Conservation (phyloP, 352 stramenopile species). For the Elongisporangium senticosum region DNA sequence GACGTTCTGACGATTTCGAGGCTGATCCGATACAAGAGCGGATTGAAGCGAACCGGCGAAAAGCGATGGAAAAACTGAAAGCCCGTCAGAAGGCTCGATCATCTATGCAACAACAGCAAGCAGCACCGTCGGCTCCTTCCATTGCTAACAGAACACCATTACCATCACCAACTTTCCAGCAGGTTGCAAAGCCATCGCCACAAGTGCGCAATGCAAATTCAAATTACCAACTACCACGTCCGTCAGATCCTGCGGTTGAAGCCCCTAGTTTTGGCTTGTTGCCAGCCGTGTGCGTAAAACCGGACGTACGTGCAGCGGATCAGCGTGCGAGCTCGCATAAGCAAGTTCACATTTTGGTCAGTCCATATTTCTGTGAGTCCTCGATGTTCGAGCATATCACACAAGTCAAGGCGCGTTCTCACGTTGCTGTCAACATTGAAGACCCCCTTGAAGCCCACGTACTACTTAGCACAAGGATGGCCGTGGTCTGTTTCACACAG, state of each 20-base stretch:
- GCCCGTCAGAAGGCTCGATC: not conserved
- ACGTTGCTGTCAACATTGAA: conserved; percentile 26
- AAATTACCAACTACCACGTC: not conserved
- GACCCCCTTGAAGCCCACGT: conserved; percentile 37
- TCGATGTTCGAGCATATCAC: conserved; percentile 17
- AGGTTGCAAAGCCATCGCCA: not conserved
- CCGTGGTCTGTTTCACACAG: conserved; percentile 17
- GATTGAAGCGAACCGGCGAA: conserved; percentile 65
- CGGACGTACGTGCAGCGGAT: not conserved
- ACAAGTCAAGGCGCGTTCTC: conserved; percentile 6
- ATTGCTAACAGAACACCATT: not conserved
- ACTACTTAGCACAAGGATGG: conserved; percentile 37
- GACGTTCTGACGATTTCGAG: conserved; percentile 3
- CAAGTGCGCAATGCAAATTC: not conserved
- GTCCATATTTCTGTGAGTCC: conserved; percentile 21
- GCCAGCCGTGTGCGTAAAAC: not conserved
- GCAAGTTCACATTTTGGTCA: conserved; percentile 21
- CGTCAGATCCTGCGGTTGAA: not conserved
- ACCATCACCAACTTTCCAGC: not conserved
- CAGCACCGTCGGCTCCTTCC: not conserved
- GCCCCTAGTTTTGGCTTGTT: not conserved
- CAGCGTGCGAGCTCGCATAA: not conserved
- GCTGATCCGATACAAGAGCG: conserved; percentile 26
- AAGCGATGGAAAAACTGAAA: conserved; percentile 53
- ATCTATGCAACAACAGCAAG: not conserved